Evolutionary conservation across 768 basidiomycete species (phyloP).

Genomic region (Wakefieldia striispora): DNA sequence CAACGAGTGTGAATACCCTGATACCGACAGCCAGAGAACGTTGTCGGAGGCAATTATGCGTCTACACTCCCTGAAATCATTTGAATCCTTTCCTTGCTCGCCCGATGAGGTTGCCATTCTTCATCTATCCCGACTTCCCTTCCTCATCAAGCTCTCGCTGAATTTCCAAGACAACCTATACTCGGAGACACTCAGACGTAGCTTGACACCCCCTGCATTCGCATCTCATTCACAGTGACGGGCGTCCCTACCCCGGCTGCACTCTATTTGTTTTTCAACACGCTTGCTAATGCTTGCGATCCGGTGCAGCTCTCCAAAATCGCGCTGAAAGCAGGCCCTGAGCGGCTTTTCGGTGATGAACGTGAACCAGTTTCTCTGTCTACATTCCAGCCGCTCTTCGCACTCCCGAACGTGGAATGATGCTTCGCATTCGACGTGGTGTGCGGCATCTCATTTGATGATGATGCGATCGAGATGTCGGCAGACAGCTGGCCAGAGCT

Average conservation of each 20-base stretch:
- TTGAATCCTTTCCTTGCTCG: slow-evolving; percentile 16
- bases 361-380: slow-evolving; percentile 10
- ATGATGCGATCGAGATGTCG: slow-evolving; percentile 16
- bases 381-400: slow-evolving; percentile 20
- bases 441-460: slow-evolving; percentile 19
- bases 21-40: neutral
- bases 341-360: neutral
- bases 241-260: slow-evolving; percentile 13
- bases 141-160: slow-evolving; percentile 15
- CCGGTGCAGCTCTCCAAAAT: slow-evolving; percentile 6
- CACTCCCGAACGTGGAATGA: neutral
- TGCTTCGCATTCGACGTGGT: slow-evolving; percentile 22
- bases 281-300: slow-evolving; percentile 13
- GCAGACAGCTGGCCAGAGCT: slow-evolving; percentile 23
- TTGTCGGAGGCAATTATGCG: slow-evolving; percentile 5
- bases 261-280: slow-evolving; percentile 20
- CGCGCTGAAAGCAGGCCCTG: slow-evolving; percentile 1
- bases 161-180: slow-evolving; percentile 14
- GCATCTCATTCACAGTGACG: slow-evolving; percentile 12
- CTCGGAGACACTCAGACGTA: slow-evolving; percentile 15
- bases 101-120: slow-evolving; percentile 15
- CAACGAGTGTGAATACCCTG: no score
- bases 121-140: slow-evolving; percentile 22
- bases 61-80: slow-evolving; percentile 13
- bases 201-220: slow-evolving; percentile 16